phyloP scores from a whole-genome alignment of 129 eudicot species.

The Tagetes erecta region DNA sequence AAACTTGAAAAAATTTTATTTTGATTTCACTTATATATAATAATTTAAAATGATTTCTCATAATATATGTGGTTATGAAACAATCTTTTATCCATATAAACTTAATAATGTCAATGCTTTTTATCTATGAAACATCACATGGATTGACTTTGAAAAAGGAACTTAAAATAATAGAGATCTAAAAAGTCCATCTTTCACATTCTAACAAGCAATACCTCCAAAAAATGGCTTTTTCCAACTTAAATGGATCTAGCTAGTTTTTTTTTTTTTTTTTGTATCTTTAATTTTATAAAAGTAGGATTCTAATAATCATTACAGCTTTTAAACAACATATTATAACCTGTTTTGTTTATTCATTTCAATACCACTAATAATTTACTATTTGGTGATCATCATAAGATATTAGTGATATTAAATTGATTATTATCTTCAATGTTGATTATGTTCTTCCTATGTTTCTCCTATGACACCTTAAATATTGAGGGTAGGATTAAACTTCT shows the following conservation, averaged over 20 bases:
- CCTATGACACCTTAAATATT: background rate
- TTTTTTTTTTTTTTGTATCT: background rate
- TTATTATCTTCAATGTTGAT: background rate
- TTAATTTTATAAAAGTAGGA: background rate
- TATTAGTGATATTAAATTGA: background rate
- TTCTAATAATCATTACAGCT: background rate
- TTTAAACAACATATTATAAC: background rate
- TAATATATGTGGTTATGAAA: no score
- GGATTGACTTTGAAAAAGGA: slow-evolving; percentile 22
- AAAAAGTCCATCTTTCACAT: slow-evolving; percentile 23
- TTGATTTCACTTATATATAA: no score
- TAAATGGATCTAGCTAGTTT: background rate
- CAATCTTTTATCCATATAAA: no score
- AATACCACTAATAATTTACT: background rate
- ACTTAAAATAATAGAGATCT: slow-evolving; percentile 13
- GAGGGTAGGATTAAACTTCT: background rate
- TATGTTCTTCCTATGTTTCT: background rate
- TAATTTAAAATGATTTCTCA: no score
- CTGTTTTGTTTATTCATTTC: background rate
- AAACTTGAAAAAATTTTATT: no score
- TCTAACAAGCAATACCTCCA: slow-evolving; percentile 26
- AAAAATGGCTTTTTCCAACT: slow-evolving; percentile 21
- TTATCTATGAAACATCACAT: slow-evolving; percentile 1
- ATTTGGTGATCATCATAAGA: background rate
- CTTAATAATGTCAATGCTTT: background rate